Percentiles rank a stretch among this genome's conserved stretches.
Conservation (phyloP, 1,284 basidiomycete species). For the Cryptococcus depauperatus region DNA sequence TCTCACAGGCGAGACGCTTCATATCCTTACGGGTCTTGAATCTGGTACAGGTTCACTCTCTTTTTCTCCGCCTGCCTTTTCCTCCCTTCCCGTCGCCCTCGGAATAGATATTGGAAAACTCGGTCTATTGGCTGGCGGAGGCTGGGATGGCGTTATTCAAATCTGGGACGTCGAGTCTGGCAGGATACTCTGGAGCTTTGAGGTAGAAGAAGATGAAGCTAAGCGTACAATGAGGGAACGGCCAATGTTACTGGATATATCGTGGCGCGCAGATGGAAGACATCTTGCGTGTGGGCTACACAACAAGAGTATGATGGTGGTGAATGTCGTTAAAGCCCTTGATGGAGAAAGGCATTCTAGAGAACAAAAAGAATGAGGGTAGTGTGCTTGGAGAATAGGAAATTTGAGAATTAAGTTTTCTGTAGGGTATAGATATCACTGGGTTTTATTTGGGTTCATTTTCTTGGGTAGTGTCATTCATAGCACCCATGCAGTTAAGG, state of each 20-base stretch:
- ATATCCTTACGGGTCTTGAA: slow-evolving; percentile 30
- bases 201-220: slow-evolving; percentile 27
- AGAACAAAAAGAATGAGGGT: slow-evolving; percentile 4
- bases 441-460: no score
- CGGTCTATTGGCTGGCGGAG: slow-evolving; percentile 28
- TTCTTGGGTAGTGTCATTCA: no score
- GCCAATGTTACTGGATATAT: slow-evolving; percentile 38
- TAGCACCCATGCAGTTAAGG: no score
- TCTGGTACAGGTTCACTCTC: slow-evolving; percentile 33
- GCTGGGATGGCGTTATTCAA: slow-evolving; percentile 32
- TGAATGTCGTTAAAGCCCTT: slow-evolving; percentile 15
- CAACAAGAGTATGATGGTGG: slow-evolving; percentile 32
- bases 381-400: no score
- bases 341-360: not conserved
- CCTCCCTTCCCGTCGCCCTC: not conserved
- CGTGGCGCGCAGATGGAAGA: slow-evolving; percentile 35
- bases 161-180: slow-evolving; percentile 38
- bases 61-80: slow-evolving; percentile 26
- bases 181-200: slow-evolving; percentile 19
- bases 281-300: slow-evolving; percentile 35
- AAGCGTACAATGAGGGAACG: slow-evolving; percentile 21
- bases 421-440: no score
- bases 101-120: not conserved
- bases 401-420: no score
- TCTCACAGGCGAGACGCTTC: slow-evolving; percentile 25